Evolutionary conservation across 169 alveolate genomes (phyloP), one percentile per base, ranked within the genome.

Genomic region (Cryptosporidium bovis): DNA sequence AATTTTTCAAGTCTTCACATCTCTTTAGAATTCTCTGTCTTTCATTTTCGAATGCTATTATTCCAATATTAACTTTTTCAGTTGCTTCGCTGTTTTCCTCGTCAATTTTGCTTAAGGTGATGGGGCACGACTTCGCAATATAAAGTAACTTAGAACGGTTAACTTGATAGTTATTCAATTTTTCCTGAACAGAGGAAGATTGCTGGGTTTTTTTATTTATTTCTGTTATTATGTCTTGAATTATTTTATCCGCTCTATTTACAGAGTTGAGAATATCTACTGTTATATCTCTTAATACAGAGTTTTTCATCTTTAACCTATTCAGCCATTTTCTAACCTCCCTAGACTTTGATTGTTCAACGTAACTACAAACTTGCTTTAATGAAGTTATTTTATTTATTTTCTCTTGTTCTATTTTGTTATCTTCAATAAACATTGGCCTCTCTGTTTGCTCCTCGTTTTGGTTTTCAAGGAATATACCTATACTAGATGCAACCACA

Each of bases 11-110:
- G 27, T 60, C 87, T 34, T 56, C 24, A 44, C 87, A 77, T 40
- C 87, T 77, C 56, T 77, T 77, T 36, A 77, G 51, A 20, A 77
- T 77, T 44, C 71, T 77, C 24, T 77, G 87, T 77, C 87, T 77
- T 62, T 77, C 87, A 62, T 77, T 77, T 44, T 77, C 87, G 56
- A 77, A 77, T 56, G 87, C 87, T 44, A 60, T 50, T 12, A 77
- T 77, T 18, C 87, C 87, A 20, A 60, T 60, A 12, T 77, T 60
- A 40, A 77, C 87, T 18, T 77, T 62, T 44, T 77, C 87, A 3
- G 87, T 34, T 12, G 87, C 87, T 44, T 62, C 71, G 16, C 64
- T 77, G 55, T 56, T 77, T 58, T 77, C 87, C 51, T 77, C 71
- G 15, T 56, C 62, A 1, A 77, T 56, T 60, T 77, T 77, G 20